phyloP scores from a whole-genome alignment of 2,329 filamentous ascomycete genomes.

The Cladophialophora immunda region DNA sequence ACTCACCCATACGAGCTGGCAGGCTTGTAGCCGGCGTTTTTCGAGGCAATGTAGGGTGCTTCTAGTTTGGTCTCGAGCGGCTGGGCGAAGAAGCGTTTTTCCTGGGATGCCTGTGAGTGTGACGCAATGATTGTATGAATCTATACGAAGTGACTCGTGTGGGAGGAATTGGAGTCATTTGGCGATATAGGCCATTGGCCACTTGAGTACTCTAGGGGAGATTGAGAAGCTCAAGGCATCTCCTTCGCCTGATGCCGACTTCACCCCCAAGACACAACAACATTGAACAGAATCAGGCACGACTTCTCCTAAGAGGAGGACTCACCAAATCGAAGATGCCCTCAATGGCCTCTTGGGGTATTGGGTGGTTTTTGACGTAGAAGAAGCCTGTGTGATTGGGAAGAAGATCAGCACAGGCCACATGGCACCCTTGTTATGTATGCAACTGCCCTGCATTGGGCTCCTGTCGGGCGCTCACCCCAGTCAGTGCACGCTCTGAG shows the following conservation, averaged over 20 bases:
- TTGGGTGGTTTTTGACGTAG: constrained; percentile 68
- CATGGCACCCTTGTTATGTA: constrained; percentile 15
- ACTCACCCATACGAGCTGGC: constrained; percentile 28
- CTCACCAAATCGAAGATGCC: constrained; percentile 64
- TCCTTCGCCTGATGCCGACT: no score
- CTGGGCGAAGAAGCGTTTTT: constrained; percentile 25
- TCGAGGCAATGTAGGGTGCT: constrained; percentile 28
- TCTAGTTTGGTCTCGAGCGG: constrained; percentile 17
- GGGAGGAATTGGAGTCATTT: no score
- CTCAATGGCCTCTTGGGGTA: constrained; percentile 65
- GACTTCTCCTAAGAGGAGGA: not conserved
- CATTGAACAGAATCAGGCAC: not conserved
- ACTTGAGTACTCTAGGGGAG: no score
- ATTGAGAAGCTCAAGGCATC: no score
- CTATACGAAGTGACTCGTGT: no score
- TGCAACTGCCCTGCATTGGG: not conserved
- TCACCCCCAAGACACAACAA: not conserved
- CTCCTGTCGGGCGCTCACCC: constrained; percentile 20
- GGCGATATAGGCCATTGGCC: no score
- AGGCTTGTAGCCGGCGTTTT: constrained; percentile 31
- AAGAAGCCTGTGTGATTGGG: constrained; percentile 60
- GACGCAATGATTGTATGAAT: not conserved
- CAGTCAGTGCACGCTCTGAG: constrained; percentile 28
- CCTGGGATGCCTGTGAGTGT: constrained; percentile 10
- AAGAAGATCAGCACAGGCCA: constrained; percentile 19